Evolutionary conservation across 75 land plant species (phyloP).

Genomic region (Ceratopteris richardii): DNA sequence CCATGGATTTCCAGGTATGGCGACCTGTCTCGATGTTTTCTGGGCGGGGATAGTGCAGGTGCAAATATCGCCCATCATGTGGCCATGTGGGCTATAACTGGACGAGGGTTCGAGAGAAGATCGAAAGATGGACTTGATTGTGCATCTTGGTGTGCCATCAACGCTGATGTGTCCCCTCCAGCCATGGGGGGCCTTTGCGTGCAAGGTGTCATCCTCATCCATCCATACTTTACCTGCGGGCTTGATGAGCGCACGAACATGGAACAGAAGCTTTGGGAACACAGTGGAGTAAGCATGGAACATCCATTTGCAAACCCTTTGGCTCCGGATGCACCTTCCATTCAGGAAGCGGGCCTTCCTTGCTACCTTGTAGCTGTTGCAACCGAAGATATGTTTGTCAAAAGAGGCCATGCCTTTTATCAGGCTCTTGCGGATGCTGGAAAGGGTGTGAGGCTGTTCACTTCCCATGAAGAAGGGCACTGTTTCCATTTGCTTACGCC

Average conservation of each 20-base stretch:
- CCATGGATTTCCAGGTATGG: slow-evolving; percentile 14
- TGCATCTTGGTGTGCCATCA: background rate
- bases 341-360: slow-evolving; percentile 16
- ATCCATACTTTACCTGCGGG: slow-evolving; percentile 37
- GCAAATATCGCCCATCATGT: slow-evolving; percentile 19
- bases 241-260: background rate
- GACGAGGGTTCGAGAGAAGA: background rate
- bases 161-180: slow-evolving; percentile 7
- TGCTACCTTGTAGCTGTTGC: slow-evolving; percentile 44
- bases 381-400: slow-evolving; percentile 42
- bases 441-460: slow-evolving; percentile 5
- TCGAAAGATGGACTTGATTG: background rate
- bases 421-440: slow-evolving; percentile 20
- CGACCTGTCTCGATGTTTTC: slow-evolving; percentile 2
- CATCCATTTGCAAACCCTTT: background rate
- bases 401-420: slow-evolving; percentile 42
- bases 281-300: background rate
- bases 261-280: background rate
- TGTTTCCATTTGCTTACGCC: slow-evolving; percentile 8
- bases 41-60: slow-evolving; percentile 23
- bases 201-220: slow-evolving; percentile 12
- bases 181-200: background rate
- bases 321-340: background rate
- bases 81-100: background rate
- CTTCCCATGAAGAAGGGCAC: slow-evolving; percentile 1